Evolutionary conservation across 2,329 filamentous ascomycete genomes (phyloP).

Genomic region (Penicillium fuscoglaucum): DNA sequence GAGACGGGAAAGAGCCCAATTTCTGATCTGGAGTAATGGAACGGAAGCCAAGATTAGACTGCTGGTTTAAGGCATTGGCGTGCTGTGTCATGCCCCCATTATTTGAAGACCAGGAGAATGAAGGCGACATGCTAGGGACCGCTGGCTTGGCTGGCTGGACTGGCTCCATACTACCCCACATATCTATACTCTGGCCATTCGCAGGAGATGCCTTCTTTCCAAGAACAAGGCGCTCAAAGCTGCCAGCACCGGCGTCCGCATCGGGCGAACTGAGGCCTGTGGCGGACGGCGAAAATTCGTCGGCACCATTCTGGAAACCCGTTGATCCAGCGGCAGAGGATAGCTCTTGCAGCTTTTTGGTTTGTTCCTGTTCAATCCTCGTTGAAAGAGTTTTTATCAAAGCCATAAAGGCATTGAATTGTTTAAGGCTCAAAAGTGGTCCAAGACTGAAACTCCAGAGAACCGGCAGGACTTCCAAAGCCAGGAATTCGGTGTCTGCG

Average conservation of each 20-base stretch:
- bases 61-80: conserved; percentile 19
- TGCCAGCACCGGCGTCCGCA: conserved; percentile 58
- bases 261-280: conserved; percentile 44
- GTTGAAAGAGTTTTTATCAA: conserved; percentile 78
- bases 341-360: conserved; percentile 82
- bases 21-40: conserved; percentile 56
- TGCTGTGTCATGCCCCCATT: conserved; percentile 21
- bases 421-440: conserved; percentile 79
- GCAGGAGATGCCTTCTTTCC: conserved; percentile 56
- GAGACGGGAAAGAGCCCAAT: conserved; percentile 49
- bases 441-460: conserved; percentile 92
- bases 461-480: conserved; percentile 84
- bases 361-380: conserved; percentile 85
- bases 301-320: conserved; percentile 40
- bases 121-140: conserved; percentile 33
- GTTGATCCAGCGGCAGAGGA: conserved; percentile 58
- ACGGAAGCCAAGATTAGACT: conserved; percentile 36
- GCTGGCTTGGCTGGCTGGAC: conserved; percentile 28
- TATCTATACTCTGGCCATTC: conserved; percentile 33
- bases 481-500: conserved; percentile 87
- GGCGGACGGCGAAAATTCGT: conserved; percentile 28
- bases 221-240: conserved; percentile 88
- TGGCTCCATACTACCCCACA: conserved; percentile 36
- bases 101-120: conserved; percentile 49
- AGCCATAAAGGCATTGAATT: conserved; percentile 87